Conservation (phyloP, 2,329 filamentous ascomycete species). For the Venturia oleaginea region DNA sequence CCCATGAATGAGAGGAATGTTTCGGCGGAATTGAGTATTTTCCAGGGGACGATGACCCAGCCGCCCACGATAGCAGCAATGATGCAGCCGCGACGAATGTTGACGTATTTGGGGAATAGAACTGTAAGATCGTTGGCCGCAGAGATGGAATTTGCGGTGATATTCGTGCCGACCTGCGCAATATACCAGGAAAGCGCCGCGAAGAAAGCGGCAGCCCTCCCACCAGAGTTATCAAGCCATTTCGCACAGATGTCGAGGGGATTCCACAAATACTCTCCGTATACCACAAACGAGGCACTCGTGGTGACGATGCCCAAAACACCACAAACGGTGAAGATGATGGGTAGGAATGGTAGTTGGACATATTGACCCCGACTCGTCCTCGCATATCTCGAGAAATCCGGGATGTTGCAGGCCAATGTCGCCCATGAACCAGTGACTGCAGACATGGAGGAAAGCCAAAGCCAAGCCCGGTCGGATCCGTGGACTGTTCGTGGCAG, state of each 20-base stretch:
- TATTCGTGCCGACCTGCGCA: slow-evolving; percentile 21
- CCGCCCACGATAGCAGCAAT: slow-evolving; percentile 11
- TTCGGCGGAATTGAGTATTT: slow-evolving; percentile 14
- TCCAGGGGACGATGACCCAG: slow-evolving; percentile 18
- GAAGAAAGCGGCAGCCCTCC: slow-evolving; percentile 22
- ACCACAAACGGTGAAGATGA: slow-evolving; percentile 19
- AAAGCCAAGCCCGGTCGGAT: slow-evolving; percentile 14
- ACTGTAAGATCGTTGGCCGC: slow-evolving; percentile 34
- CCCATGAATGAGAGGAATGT: slow-evolving; percentile 19
- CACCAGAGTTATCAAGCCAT: slow-evolving; percentile 17
- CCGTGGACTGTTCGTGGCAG: slow-evolving; percentile 10
- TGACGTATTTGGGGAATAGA: slow-evolving; percentile 26
- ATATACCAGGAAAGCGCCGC: slow-evolving; percentile 22
- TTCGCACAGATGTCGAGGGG: slow-evolving; percentile 16
- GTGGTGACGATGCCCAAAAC: slow-evolving; percentile 21
- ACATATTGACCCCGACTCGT: slow-evolving; percentile 17
- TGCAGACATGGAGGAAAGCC: slow-evolving; percentile 7
- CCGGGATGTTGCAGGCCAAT: slow-evolving; percentile 9
- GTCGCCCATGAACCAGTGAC: slow-evolving; percentile 17
- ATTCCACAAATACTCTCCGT: slow-evolving; percentile 20
- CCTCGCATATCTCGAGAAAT: slow-evolving; percentile 18
- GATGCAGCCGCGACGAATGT: slow-evolving; percentile 20
- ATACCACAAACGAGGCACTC: slow-evolving; percentile 19
- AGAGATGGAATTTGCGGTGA: slow-evolving; percentile 22
- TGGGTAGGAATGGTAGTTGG: slow-evolving; percentile 19